Evolutionary conservation across 495 filamentous ascomycete species (phyloP), one percentile per base, ranked within the genome.

Genomic region (Aspergillus baeticus): DNA sequence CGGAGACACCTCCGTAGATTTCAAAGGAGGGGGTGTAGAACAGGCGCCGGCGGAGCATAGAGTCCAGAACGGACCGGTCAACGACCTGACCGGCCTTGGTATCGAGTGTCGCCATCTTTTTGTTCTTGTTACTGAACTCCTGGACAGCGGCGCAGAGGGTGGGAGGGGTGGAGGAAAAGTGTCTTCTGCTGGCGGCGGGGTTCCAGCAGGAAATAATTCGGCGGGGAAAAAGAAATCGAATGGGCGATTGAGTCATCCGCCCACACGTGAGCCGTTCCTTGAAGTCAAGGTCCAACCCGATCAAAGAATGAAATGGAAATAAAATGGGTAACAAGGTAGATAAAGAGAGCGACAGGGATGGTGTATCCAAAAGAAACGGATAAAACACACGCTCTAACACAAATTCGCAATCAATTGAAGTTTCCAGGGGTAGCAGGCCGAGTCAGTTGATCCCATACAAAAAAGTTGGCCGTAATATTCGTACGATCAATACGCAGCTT

Each of bases 21-120:
- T 97, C 94, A 70, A 96, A 98, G 45, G 91, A 84, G 43, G 92
- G 95, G 52, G 92, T 96, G 73, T 91, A 96, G 80, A 98, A 95
- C 74, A 93, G 77, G 70, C 92, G 87, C 52, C 91, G 87, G 54
- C 88, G 84, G 58, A 97, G 84, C 69, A 98, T 82, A 31, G 84
- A 87, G 61, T 97, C 94, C 63, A 97, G 81, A 26, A 81, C 72
- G 31, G 78, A 75, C 48, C 91, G 87, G 67, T 97, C 92, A 57
- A 98, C 85, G 66, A 87, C 84, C 78, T 93, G 84, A 59, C 93
- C 94, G 68, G 89, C 92, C 69, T 89, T 87, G 34, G 93, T 97
- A 54, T 74, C 83, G 62, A 82, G 76, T 37, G 88, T 88, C 42
- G 85, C 79, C 82, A 84, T 84, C 57, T 59, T 74, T 51, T 66